Percentiles rank a stretch among this genome's conserved stretches.
phyloP scores from a whole-genome alignment of 2,329 filamentous ascomycete genomes.

The Polytolypa hystricis region DNA sequence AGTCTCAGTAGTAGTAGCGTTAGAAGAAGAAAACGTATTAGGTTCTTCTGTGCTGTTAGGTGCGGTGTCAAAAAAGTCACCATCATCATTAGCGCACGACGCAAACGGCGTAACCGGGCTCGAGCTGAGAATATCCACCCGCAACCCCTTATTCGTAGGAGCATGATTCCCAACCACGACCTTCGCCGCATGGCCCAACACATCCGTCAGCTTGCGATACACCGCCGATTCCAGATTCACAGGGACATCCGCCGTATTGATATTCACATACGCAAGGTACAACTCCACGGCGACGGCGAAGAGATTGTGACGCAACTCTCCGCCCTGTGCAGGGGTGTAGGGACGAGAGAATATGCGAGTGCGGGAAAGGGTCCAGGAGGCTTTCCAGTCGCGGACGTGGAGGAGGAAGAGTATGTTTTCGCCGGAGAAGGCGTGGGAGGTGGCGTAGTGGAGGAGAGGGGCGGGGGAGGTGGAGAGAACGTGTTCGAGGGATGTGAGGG shows the following conservation, averaged over 20 bases:
- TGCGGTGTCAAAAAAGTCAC: too few species aligned
- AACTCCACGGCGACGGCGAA: conserved; percentile 47
- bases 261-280: conserved; percentile 46
- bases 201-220: conserved; percentile 37
- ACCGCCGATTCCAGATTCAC: conserved; percentile 51
- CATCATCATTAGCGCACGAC: too few species aligned
- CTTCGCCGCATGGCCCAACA: conserved; percentile 32
- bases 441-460: conserved; percentile 50
- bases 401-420: conserved; percentile 57
- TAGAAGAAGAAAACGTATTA: too few species aligned
- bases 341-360: conserved; percentile 7
- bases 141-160: too few species aligned
- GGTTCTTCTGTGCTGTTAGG: too few species aligned
- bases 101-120: too few species aligned
- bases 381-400: conserved; percentile 44
- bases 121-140: too few species aligned
- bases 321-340: conserved; percentile 9
- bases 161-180: too few species aligned
- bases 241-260: conserved; percentile 48
- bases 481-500: conserved; percentile 47
- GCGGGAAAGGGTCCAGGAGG: conserved; percentile 16
- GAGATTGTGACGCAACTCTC: conserved; percentile 33
- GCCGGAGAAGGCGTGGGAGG: conserved; percentile 52
- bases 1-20: too few species aligned
- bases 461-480: conserved; percentile 45